Evolutionary conservation across 345 rosid genomes (phyloP), one percentile per base, ranked within the genome.

Genomic region (Aquilaria malaccensis): DNA sequence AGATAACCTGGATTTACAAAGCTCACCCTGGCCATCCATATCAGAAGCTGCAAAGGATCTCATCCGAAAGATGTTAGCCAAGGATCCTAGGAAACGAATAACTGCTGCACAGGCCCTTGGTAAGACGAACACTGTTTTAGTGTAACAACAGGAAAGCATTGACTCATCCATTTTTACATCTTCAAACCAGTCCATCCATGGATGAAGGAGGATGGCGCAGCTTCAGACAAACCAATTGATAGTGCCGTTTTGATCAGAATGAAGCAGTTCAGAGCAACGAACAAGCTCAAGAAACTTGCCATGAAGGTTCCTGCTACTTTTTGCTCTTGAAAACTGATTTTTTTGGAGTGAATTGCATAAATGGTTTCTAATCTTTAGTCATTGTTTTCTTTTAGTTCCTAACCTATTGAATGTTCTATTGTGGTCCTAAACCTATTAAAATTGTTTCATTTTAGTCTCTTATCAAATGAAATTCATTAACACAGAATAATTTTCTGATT

Each of bases 261-360:
- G 87, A 93, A 80, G 80, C 97, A 89, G 68, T 87, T 93, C 63
- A 81, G 94, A 33, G 93, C 85, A 10, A 85, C 85, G 94, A 93
- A 93, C 76, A 93, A 93, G 78, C 75, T 93, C 57, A 87, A 89
- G 82, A 87, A 84, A 76, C 94, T 93, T 56, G 96, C 97, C 55
- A 67, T 87, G 63, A 89, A 85, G 95, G 98, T 92, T 79, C 30
- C 43, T 37, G 43, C 43, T 7, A 3, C 7, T 37, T 37, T 37
- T 37, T 22, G 22, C 22, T 22, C 22, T 22, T 22, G 22, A 22
- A 22, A 22, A 22, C 22, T 22, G 22, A 22, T 22, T 22, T 22
- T 22, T 22, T 22, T 22, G 22, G 22, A 22, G 22, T 22, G 22
- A 22, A 22, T 22, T 22, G 22, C 22, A 22, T 22, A 22, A 22